Conservation (phyloP, 352 stramenopile species). For the Phytophthora idaei region DNA sequence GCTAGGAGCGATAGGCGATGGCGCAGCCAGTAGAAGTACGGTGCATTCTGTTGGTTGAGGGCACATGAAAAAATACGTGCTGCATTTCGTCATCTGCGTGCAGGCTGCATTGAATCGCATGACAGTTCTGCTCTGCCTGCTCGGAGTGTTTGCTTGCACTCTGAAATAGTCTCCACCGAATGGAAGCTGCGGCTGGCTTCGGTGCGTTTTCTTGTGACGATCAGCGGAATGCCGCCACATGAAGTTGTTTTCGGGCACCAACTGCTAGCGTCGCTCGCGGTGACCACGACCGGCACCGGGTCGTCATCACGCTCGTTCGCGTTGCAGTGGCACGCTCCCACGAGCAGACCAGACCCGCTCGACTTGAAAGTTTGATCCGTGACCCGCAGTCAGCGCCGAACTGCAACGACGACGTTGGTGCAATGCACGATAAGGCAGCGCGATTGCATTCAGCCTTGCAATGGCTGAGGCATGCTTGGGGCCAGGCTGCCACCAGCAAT, state of each 20-base stretch:
- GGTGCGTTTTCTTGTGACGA: conserved; percentile 7
- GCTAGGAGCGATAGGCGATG: conserved; percentile 9
- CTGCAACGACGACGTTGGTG: background rate
- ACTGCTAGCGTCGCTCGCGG: conserved; percentile 3
- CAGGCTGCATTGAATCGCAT: conserved; percentile 4
- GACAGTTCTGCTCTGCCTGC: background rate
- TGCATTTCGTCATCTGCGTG: conserved; percentile 8
- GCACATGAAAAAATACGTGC: background rate
- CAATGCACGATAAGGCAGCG: conserved; percentile 3
- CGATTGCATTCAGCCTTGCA: conserved; percentile 2
- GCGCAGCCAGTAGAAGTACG: background rate
- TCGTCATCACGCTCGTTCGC: conserved; percentile 20
- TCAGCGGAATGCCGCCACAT: conserved; percentile 12
- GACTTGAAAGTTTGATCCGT: conserved; percentile 7
- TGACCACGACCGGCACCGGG: conserved; percentile 13
- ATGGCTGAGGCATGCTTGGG: background rate
- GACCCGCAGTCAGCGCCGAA: background rate
- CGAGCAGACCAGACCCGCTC: conserved; percentile 5
- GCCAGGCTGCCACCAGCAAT: background rate
- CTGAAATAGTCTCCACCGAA: conserved; percentile 2
- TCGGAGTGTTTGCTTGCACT: background rate
- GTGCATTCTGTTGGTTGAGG: background rate
- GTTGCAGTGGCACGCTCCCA: conserved; percentile 13
- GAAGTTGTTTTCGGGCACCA: conserved; percentile 12
- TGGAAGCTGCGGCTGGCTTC: background rate